These are phyloP conservation scores for Glycine soja DNA, from an alignment of 306 rosid genomes.

Conservation along the genomic window DNA sequence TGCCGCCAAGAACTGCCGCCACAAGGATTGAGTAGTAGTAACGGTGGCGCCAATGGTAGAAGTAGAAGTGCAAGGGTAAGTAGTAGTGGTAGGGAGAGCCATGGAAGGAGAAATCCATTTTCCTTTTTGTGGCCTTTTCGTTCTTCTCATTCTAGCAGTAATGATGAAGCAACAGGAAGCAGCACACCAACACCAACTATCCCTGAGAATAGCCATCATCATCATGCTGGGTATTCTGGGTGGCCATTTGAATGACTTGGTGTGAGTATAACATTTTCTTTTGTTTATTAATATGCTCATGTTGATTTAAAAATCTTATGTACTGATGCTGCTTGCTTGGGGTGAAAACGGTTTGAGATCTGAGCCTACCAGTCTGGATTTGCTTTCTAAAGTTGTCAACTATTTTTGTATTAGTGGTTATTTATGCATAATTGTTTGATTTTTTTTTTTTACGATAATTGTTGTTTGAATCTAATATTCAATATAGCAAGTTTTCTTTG, in stretches of 20 bases:
- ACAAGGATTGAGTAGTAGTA: conserved; percentile 50
- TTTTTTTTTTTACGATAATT: no score
- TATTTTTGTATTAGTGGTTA: conserved; percentile 33
- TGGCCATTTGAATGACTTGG: conserved; percentile 65
- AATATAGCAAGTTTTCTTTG: neutral
- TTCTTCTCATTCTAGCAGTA: conserved; percentile 58
- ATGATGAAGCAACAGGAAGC: conserved; percentile 58
- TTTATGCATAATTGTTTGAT: conserved; percentile 5
- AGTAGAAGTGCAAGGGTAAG: conserved; percentile 58
- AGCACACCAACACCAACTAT: conserved; percentile 49
- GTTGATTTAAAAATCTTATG: conserved; percentile 33
- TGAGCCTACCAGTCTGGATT: conserved; percentile 34
- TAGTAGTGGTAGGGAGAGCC: conserved; percentile 52
- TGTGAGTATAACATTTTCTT: conserved; percentile 3
- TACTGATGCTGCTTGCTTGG: conserved; percentile 46
- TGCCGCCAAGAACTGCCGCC: conserved; percentile 80
- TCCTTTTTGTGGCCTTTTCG: conserved; percentile 78
- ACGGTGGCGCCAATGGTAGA: conserved; percentile 44
- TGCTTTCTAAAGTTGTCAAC: conserved; percentile 38
- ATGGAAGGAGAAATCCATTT: conserved; percentile 62
- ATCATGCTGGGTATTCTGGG: conserved; percentile 58
- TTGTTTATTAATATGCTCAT: neutral
- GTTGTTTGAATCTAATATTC: conserved; percentile 4
- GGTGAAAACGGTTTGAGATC: conserved; percentile 32
- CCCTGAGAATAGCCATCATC: conserved; percentile 49